Evolutionary conservation across 1,284 basidiomycete genomes (phyloP).

Genomic region (Apiotrichum brassicae): DNA sequence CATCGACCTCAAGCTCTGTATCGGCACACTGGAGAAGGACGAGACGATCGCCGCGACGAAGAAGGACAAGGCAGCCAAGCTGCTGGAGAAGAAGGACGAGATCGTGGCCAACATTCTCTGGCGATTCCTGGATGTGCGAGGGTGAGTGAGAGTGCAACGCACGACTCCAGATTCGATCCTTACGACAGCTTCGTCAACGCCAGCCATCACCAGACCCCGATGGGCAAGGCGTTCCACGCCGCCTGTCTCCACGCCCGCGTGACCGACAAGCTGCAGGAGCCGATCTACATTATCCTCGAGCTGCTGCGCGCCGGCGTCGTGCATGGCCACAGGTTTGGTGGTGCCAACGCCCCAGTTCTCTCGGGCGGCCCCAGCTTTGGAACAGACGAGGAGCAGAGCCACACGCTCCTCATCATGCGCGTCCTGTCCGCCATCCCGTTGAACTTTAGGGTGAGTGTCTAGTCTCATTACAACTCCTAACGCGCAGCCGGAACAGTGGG

Average conservation of each 20-base stretch:
- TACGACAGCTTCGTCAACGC: conserved; percentile 65
- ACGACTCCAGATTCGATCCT: neutral
- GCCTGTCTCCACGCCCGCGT: conserved; percentile 70
- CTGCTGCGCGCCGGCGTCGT: conserved; percentile 89
- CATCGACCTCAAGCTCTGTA: conserved; percentile 92
- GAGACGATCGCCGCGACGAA: conserved; percentile 67
- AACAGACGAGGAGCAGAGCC: conserved; percentile 77
- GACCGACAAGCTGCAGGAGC: conserved; percentile 98
- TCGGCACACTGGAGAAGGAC: conserved; percentile 79
- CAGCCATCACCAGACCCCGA: conserved; percentile 76
- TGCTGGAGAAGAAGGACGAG: conserved; percentile 97
- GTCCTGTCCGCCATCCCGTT: conserved; percentile 89
- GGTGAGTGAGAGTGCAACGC: conserved; percentile 52
- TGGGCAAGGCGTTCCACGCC: conserved; percentile 83
- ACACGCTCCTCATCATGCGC: conserved; percentile 92
- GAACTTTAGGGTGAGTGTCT: conserved; percentile 69
- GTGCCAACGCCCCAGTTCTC: conserved; percentile 57
- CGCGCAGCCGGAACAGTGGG: conserved; percentile 71
- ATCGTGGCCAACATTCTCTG: conserved; percentile 96
- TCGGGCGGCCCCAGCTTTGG: conserved; percentile 95
- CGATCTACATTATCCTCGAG: conserved; percentile 86
- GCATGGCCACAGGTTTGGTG: conserved; percentile 86
- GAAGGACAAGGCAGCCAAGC: conserved; percentile 70
- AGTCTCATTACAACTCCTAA: neutral
- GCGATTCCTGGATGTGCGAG: conserved; percentile 92